Evolutionary conservation across 2,329 filamentous ascomycete species (phyloP).

Genomic region (Aspergillus sojae): DNA sequence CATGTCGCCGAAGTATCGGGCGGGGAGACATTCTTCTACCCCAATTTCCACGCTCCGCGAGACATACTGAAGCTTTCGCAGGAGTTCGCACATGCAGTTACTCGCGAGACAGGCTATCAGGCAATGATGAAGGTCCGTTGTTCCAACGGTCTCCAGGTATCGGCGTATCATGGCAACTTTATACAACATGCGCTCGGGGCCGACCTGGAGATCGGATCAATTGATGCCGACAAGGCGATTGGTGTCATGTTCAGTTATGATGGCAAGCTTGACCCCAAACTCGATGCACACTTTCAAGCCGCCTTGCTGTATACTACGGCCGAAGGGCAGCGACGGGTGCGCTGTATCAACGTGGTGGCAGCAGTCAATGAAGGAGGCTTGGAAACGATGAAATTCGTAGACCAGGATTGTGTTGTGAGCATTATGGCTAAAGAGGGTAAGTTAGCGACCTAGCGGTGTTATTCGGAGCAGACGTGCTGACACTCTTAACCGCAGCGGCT

Average conservation of each 20-base stretch:
- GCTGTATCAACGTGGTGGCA: slow-evolving; percentile 91
- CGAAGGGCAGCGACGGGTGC: slow-evolving; percentile 81
- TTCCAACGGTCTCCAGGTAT: slow-evolving; percentile 91
- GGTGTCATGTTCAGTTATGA: slow-evolving; percentile 92
- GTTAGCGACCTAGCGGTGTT: slow-evolving; percentile 12
- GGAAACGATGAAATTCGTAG: slow-evolving; percentile 87
- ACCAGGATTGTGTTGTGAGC: slow-evolving; percentile 88
- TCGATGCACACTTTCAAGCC: slow-evolving; percentile 97
- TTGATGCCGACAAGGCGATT: slow-evolving; percentile 92
- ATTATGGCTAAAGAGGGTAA: slow-evolving; percentile 83
- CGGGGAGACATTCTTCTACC: slow-evolving; percentile 94
- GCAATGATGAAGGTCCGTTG: slow-evolving; percentile 98
- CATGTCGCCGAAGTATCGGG: slow-evolving; percentile 87
- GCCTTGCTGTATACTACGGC: slow-evolving; percentile 93
- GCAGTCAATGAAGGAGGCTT: slow-evolving; percentile 84
- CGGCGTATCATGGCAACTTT: slow-evolving; percentile 95
- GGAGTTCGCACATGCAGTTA: slow-evolving; percentile 84
- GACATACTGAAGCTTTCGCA: slow-evolving; percentile 81
- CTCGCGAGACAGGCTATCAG: slow-evolving; percentile 90
- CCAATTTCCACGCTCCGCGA: slow-evolving; percentile 87
- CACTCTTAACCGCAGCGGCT: slow-evolving; percentile 57
- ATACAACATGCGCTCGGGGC: slow-evolving; percentile 93
- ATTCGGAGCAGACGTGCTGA: slow-evolving; percentile 24
- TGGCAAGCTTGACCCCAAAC: slow-evolving; percentile 93
- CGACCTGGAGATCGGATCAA: slow-evolving; percentile 88